Percentiles rank a stretch among this genome's conserved stretches.
These are phyloP conservation scores for Sutorius eximius DNA, from an alignment of 1,284 basidiomycete genomes.

Conservation along the genomic window DNA sequence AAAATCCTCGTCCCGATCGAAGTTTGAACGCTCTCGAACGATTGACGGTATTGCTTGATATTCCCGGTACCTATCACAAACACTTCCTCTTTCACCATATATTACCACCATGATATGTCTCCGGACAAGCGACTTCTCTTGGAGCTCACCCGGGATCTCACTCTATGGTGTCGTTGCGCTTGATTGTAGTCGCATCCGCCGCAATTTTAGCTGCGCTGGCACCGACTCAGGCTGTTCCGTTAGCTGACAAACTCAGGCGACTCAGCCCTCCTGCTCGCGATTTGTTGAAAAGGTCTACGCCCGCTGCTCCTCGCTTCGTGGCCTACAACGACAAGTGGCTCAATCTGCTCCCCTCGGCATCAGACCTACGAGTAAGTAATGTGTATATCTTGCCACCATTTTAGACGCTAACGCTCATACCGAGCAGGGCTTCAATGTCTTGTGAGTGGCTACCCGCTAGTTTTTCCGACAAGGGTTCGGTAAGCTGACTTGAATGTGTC, in stretches of 20 bases:
- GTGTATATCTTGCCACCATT: background rate
- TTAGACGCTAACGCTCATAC: background rate
- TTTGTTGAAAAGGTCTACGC: slow-evolving; percentile 42
- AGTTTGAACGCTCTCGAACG: too few relatives aligned
- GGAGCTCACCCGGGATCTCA: background rate
- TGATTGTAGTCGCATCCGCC: background rate
- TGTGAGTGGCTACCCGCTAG: slow-evolving; percentile 21
- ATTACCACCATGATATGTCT: too few relatives aligned
- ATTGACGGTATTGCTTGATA: too few relatives aligned
- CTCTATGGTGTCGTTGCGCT: background rate
- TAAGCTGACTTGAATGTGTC: slow-evolving; percentile 17
- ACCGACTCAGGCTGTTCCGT: background rate
- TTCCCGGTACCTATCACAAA: too few relatives aligned
- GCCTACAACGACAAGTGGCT: slow-evolving; percentile 48
- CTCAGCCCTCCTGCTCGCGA: slow-evolving; percentile 33
- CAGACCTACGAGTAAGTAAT: slow-evolving; percentile 39
- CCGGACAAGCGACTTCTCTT: background rate
- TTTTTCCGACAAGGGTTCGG: too few relatives aligned
- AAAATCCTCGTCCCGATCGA: too few relatives aligned
- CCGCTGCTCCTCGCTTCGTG: slow-evolving; percentile 50
- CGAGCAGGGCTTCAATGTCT: slow-evolving; percentile 43
- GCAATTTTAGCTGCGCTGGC: background rate
- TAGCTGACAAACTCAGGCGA: background rate
- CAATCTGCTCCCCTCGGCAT: slow-evolving; percentile 39
- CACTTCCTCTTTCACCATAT: too few relatives aligned